Percentiles rank a stretch among this genome's conserved stretches.
Evolutionary conservation across 352 stramenopile species (phyloP).

Genomic region (Phytophthora fragariae): DNA sequence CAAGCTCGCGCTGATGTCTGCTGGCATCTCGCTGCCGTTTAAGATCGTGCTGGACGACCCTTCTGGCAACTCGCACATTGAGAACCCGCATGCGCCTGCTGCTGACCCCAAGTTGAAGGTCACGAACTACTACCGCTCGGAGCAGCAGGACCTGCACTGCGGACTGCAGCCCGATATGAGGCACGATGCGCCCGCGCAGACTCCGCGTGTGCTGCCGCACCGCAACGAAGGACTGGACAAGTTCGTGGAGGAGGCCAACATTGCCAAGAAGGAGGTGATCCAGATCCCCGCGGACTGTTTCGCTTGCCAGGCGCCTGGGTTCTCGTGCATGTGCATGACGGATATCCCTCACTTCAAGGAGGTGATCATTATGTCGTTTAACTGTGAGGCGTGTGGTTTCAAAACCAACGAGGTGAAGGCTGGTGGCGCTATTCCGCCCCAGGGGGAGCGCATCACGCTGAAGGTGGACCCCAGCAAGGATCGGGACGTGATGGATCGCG

Average conservation of each 20-base stretch:
- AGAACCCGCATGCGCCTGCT: constrained; percentile 87
- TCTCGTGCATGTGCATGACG: constrained; percentile 92
- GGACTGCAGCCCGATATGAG: constrained; percentile 78
- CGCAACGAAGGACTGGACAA: constrained; percentile 79
- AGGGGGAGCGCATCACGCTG: constrained; percentile 85
- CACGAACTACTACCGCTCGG: constrained; percentile 81
- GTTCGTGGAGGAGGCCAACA: constrained; percentile 66
- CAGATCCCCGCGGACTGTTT: constrained; percentile 88
- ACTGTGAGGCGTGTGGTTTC: constrained; percentile 93
- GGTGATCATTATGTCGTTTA: constrained; percentile 94
- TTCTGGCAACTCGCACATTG: constrained; percentile 91
- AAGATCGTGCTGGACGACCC: constrained; percentile 90
- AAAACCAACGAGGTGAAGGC: constrained; percentile 93
- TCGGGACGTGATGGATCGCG: constrained; percentile 80
- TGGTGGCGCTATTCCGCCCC: constrained; percentile 86
- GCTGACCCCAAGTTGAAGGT: constrained; percentile 75
- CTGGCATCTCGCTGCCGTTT: constrained; percentile 80
- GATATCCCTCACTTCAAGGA: constrained; percentile 96
- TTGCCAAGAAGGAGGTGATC: constrained; percentile 83
- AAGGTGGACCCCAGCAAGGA: constrained; percentile 51
- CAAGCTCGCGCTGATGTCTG: constrained; percentile 70
- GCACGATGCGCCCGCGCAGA: constrained; percentile 54
- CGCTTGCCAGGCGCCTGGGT: constrained; percentile 66
- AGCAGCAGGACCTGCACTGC: constrained; percentile 76
- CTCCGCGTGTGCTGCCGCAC: constrained; percentile 56